A percentile compares a stretch with the other conserved stretches of the same genome.
These are phyloP conservation scores for Botryotinia calthae DNA, from an alignment of 2,329 filamentous ascomycete species.

Conservation along the genomic window DNA sequence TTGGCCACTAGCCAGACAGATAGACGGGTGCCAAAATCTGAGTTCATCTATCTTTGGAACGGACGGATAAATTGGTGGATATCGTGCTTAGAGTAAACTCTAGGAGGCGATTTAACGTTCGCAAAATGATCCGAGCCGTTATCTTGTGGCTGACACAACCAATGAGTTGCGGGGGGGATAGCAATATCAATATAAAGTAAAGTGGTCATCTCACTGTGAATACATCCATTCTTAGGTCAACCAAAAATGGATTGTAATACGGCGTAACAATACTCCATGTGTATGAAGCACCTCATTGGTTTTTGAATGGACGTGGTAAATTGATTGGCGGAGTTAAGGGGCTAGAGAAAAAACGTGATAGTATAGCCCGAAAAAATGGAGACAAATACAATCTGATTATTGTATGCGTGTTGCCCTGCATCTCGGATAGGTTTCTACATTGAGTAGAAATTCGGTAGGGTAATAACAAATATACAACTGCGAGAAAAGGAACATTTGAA, in stretches of 20 bases:
- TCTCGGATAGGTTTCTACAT: not conserved
- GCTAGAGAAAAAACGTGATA: not conserved
- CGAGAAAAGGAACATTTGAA: not conserved
- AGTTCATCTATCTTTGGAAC: not conserved
- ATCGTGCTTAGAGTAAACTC: not conserved
- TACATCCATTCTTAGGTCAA: not conserved
- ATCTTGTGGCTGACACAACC: conserved; percentile 8
- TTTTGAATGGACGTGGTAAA: not conserved
- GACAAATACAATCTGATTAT: not conserved
- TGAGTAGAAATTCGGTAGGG: not conserved
- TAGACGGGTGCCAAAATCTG: not conserved
- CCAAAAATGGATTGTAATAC: conserved; percentile 14
- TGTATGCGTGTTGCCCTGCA: conserved; percentile 4
- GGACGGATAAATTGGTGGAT: not conserved
- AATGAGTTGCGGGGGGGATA: conserved; percentile 1
- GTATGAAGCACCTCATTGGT: not conserved
- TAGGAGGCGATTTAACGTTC: not conserved
- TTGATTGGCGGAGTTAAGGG: not conserved
- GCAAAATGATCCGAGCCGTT: conserved; percentile 1
- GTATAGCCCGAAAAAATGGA: conserved; percentile 11
- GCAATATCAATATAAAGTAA: not conserved
- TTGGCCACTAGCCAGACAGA: not conserved
- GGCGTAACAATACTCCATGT: conserved; percentile 15
- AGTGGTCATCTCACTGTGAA: not conserved
- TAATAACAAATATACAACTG: not conserved